These are phyloP conservation scores for Phytophthora europaea DNA, from an alignment of 352 stramenopile species.

Conservation along the genomic window DNA sequence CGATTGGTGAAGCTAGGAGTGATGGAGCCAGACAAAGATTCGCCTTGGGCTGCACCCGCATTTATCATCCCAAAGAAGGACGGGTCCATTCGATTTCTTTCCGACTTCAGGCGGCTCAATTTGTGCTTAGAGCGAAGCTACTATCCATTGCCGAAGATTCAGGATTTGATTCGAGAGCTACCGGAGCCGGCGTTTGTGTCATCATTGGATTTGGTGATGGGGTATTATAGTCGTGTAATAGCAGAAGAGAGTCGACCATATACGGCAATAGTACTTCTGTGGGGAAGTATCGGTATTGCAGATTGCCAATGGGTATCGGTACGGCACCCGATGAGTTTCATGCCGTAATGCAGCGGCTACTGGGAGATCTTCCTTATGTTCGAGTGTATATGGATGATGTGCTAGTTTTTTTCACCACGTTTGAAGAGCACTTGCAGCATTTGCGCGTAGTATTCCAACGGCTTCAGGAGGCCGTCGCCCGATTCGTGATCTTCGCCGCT, in stretches of 20 bases:
- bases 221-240: not conserved
- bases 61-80: constrained; percentile 22
- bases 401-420: too few relatives aligned
- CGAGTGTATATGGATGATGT: not conserved
- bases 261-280: constrained; percentile 2
- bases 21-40: constrained; percentile 1
- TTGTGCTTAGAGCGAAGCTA: not conserved
- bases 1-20: not conserved
- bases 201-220: not conserved
- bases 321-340: constrained; percentile 25
- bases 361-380: not conserved
- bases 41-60: not conserved
- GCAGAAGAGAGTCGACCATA: constrained; percentile 12
- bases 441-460: too few relatives aligned
- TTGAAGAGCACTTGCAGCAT: too few relatives aligned
- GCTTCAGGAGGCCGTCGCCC: not conserved
- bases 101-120: constrained; percentile 4
- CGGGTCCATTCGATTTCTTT: not conserved
- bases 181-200: not conserved
- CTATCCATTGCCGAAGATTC: not conserved
- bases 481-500: not conserved
- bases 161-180: constrained; percentile 1
- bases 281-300: constrained; percentile 16
- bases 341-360: not conserved
- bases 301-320: constrained; percentile 15